Base-by-base conservation (phyloP, 2,329 filamentous ascomycete genomes). In the Aureobasidium pullulans region DNA sequence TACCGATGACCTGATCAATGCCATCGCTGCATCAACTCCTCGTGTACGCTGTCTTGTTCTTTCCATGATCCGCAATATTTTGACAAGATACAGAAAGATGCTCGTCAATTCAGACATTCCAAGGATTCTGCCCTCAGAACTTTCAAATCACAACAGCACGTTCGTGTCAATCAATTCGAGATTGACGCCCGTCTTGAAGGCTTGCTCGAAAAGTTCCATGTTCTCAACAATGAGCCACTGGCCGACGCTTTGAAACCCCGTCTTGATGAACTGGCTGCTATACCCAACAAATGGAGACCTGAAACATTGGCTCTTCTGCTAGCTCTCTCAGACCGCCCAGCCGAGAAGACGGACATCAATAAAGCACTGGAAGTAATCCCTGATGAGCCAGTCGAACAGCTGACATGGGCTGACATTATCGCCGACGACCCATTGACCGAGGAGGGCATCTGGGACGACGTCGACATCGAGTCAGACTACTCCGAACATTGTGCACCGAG, bases 171-270 rank as follows among this genome's bases (percentile, higher is more conserved):
- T 62, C 77, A 78, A 56, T 80, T 79, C 66, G 75, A 76, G n/a
- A 71, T 79, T 32, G 69, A 71, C 43, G 64, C 71, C 2, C 71
- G 65, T 37, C 69, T 73, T 16, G 66, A 71, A 23, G 77, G 77
- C 1, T 77, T 96, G 2, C 86, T 92, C 65, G 94, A 97, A 75
- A 91, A 93, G 66, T 94, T 96, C 66, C 82, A 85, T 34, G 81
- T 97, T 57, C 80, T 90, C 49, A 86, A 88, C 68, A 84, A 89
- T 62, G 92, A 96, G 66, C 84, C 84, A 40, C 76, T 96, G 29
- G 90, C 90, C 11, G 85, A 92, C 69, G 85, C 84, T 6, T 75
- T 91, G 37, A 75, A 77, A 40, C 68, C 70, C 44, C 80, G 88
- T 37, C 71, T 90, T 13, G 74, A 80, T 40, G 81, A 85, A 61